Evolutionary conservation across 2,329 filamentous ascomycete genomes (phyloP).

Genomic region (Chalara sp.): DNA sequence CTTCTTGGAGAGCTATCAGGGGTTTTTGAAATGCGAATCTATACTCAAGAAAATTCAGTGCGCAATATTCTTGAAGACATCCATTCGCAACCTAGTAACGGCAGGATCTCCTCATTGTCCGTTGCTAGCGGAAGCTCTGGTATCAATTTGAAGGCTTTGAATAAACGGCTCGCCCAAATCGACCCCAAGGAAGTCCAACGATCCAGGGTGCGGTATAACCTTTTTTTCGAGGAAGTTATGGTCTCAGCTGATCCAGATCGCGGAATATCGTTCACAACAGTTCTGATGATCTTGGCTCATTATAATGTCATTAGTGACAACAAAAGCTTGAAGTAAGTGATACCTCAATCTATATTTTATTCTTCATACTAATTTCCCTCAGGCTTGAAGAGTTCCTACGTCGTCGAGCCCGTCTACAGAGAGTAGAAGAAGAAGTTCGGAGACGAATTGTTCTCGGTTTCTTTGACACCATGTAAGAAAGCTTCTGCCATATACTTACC

Average conservation of each 20-base stretch:
- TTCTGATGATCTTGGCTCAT: constrained; percentile 93
- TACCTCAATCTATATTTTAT: background rate
- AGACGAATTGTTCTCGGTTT: constrained; percentile 88
- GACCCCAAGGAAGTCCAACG: constrained; percentile 69
- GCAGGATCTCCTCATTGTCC: constrained; percentile 45
- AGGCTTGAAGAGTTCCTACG: constrained; percentile 41
- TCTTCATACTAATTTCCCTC: constrained; percentile 1
- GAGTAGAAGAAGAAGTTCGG: constrained; percentile 90
- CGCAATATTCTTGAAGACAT: constrained; percentile 82
- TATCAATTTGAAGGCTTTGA: constrained; percentile 70
- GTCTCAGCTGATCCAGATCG: constrained; percentile 84
- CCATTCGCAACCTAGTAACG: constrained; percentile 30
- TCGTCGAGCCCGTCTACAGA: constrained; percentile 80
- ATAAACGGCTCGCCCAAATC: constrained; percentile 63
- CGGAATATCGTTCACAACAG: constrained; percentile 85
- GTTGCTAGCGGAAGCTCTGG: constrained; percentile 43
- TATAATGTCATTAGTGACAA: constrained; percentile 99
- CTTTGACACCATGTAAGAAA: constrained; percentile 75
- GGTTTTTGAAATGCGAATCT: constrained; percentile 95
- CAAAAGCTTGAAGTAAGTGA: constrained; percentile 73
- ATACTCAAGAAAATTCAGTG: constrained; percentile 85
- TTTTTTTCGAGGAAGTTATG: constrained; percentile 96
- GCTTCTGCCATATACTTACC: background rate
- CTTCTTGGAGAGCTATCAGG: constrained; percentile 88
- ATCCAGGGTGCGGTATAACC: constrained; percentile 73